phyloP scores from a whole-genome alignment of 257 asterid genomes.

The Ilex asprella region DNA sequence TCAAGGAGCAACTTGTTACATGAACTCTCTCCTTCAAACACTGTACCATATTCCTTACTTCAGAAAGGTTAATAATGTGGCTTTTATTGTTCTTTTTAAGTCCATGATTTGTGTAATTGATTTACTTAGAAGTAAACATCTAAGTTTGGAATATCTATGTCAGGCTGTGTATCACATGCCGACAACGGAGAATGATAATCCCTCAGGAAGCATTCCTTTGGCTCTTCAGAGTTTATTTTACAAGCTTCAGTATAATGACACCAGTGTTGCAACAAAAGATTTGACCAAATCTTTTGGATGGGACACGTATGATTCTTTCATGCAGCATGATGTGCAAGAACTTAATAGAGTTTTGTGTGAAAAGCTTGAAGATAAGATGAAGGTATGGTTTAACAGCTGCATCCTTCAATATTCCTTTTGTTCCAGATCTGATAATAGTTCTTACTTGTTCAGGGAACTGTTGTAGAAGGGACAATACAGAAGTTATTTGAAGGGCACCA shows the following conservation, averaged over 20 bases:
- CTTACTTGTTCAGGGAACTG: slow-evolving; percentile 74
- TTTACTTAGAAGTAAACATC: slow-evolving; percentile 10
- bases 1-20: slow-evolving; percentile 99
- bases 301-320: slow-evolving; percentile 95
- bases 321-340: slow-evolving; percentile 99
- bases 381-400: slow-evolving; percentile 41
- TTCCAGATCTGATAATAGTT: slow-evolving; percentile 22
- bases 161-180: slow-evolving; percentile 99
- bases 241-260: slow-evolving; percentile 90
- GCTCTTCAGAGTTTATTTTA: slow-evolving; percentile 96
- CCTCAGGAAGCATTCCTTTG: slow-evolving; percentile 98
- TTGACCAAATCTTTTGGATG: slow-evolving; percentile 98
- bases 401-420: slow-evolving; percentile 1
- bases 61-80: slow-evolving; percentile 59
- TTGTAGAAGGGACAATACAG: slow-evolving; percentile 98
- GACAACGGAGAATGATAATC: slow-evolving; percentile 97
- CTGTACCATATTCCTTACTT: slow-evolving; percentile 91
- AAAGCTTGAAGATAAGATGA: slow-evolving; percentile 98
- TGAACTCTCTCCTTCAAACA: slow-evolving; percentile 96
- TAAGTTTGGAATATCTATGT: slow-evolving; percentile 18
- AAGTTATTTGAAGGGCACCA: slow-evolving; percentile 97
- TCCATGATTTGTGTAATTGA: slow-evolving; percentile 13
- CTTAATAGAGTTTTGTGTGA: slow-evolving; percentile 88
- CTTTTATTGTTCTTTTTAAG: slow-evolving; percentile 10
- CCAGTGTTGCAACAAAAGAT: slow-evolving; percentile 95